Evolutionary conservation across 2,329 filamentous ascomycete species (phyloP), one percentile per base, ranked within the genome.

Genomic region (Penicillium griseofulvum): DNA sequence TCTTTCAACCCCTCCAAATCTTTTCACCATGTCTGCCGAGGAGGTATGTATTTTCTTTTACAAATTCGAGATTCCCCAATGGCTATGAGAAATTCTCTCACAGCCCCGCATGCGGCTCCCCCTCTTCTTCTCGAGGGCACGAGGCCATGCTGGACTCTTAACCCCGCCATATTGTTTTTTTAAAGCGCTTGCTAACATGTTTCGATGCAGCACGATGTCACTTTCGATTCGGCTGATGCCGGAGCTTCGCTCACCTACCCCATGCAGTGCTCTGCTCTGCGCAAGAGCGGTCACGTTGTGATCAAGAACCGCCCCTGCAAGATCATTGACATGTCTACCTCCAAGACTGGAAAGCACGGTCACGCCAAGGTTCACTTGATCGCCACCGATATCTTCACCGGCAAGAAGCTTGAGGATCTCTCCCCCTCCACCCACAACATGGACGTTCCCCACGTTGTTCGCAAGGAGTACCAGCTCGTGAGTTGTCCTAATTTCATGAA

Each of bases 341-440:
- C 94, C 80, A 99, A 99, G 92, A 99, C 94, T 69, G 94, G 94
- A 82, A 99, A 99, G 91, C 94, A 99, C 89, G 94, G 94, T 80
- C 95, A 99, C 90, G 94, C 94, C 82, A 99, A 99, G 88, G 94
- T 99, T 78, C 93, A 99, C 83, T 83, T 99, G 72, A 89, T 97
- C 74, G 94, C 91, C 76, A 87, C 95, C 78, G 94, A 99, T 79
- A 97, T 99, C 84, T 99, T 99, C 88, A 99, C 92, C 67, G 85
- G 85, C 86, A 99, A 97, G 90, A 99, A 99, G 88, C 86, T 96
- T 68, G 94, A 99, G 84, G 95, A 99, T 83, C 87, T 99, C 63
- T 97, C 88, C 80, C 94, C 94, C 70, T 99, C 94, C 76, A 99
- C 94, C 84, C 85, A 87, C 81, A 87, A 79, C 73, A 80, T 80